Conservation (phyloP, 345 rosid genomes). For the Physaria fendleri region DNA sequence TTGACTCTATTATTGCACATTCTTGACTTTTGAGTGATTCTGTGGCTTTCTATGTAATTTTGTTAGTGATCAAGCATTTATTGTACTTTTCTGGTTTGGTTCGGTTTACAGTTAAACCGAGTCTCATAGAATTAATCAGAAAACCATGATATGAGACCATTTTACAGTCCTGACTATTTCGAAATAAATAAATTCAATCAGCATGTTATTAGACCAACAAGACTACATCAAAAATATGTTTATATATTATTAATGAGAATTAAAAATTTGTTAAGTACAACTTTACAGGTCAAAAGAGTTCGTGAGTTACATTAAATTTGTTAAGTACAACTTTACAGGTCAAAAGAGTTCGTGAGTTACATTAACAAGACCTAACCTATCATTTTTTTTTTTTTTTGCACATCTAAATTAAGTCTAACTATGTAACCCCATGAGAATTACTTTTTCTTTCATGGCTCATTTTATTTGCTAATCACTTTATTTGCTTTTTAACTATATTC, state of each 20-base stretch:
- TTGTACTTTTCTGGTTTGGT: not conserved
- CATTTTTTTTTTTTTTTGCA: no score
- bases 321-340: constrained; percentile 18
- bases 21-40: constrained; percentile 17
- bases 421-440: constrained; percentile 18
- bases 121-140: no score
- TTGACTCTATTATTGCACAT: constrained; percentile 2
- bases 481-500: not conserved
- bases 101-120: no score
- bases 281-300: constrained; percentile 30
- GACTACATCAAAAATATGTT: no score
- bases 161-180: no score
- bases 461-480: not conserved
- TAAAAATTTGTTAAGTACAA: not conserved
- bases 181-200: no score
- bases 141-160: no score
- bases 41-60: constrained; percentile 26
- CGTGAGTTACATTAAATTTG: constrained; percentile 4
- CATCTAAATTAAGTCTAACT: constrained; percentile 21
- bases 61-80: constrained; percentile 19
- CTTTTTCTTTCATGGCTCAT: not conserved
- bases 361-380: no score
- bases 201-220: no score
- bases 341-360: constrained; percentile 24
- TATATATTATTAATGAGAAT: no score